Evolutionary conservation across 148 eudicot species (phyloP), one percentile per base, ranked within the genome.

Genomic region (Beta vulgaris): DNA sequence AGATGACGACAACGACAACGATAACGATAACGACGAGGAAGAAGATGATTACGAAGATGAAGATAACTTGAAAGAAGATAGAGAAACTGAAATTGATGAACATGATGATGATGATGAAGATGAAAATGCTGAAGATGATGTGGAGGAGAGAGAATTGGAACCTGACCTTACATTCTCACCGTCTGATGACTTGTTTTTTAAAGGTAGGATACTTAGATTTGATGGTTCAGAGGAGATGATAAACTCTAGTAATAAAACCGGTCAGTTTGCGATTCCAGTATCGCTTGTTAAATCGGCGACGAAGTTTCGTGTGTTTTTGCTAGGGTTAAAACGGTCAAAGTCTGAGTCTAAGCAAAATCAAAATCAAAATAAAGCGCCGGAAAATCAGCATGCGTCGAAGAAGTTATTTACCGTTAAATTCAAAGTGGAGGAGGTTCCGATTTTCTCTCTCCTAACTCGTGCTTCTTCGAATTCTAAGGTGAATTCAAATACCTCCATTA

Each of bases 251-350:
- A 75, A 86, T 14, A 84, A 76, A 16, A 68, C 81, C 7, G 80
- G 64, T 0, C 81, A 76, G 40, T 44, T 80, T 40, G 75, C 73
- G 31, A 48, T 75, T 51, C 72, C 84, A 3, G 81, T 63, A 2
- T 77, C 88, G 4, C 79, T 87, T 23, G 23, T 82, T 5, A 84
- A 85, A 72, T 82, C 92, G 0, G 91, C 96, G 0, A 74, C 91
- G 3, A 90, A 83, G 73, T 76, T 94, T 25, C 78, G 91, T 14
- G 85, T 90, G 2, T 75, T 92, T 23, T 79, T 92, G 91, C 72
- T 86, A 48, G 88, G 90, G 71, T 65, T 92, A 3, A 92, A 92
- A 71, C 91, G 86, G 61, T 82, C 89, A 4, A 88, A 84, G 44
- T 68, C 82, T 0, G 66, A 77, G 57, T 64, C 83, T 36, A 66